phyloP scores from a whole-genome alignment of 129 eudicot genomes.

The Artemisia annua region DNA sequence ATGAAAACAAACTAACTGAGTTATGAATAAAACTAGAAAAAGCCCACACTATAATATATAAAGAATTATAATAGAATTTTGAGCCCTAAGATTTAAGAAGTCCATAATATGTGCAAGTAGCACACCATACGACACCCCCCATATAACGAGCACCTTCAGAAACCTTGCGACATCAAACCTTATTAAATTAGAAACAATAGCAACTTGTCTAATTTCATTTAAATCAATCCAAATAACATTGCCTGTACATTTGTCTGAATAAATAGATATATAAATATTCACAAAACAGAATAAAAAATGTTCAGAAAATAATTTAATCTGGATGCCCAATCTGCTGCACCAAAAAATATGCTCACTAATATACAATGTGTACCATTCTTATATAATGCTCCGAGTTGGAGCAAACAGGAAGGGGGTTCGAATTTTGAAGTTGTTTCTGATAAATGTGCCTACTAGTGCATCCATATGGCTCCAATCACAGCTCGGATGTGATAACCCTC shows the following conservation, averaged over 20 bases:
- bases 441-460: slow-evolving; percentile 32
- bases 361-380: background rate
- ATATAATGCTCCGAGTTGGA: slow-evolving; percentile 19
- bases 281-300: background rate
- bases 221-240: slow-evolving; percentile 17
- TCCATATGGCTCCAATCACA: slow-evolving; percentile 68
- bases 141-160: no score
- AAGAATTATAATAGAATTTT: no score
- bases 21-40: no score
- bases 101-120: no score
- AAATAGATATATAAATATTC: background rate
- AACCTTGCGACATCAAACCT: background rate
- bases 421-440: slow-evolving; percentile 45
- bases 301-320: background rate
- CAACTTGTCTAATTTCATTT: background rate
- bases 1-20: no score
- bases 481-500: slow-evolving; percentile 41
- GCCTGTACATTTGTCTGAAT: background rate
- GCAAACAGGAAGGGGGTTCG: slow-evolving; percentile 44
- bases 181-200: background rate
- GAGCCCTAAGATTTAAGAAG: no score
- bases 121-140: no score
- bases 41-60: no score
- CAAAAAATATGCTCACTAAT: slow-evolving; percentile 20
- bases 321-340: slow-evolving; percentile 16